A percentile compares a stretch with the other conserved stretches of the same genome.
Evolutionary conservation across 2,329 filamentous ascomycete species (phyloP).

Genomic region (Aspergillus ustus): DNA sequence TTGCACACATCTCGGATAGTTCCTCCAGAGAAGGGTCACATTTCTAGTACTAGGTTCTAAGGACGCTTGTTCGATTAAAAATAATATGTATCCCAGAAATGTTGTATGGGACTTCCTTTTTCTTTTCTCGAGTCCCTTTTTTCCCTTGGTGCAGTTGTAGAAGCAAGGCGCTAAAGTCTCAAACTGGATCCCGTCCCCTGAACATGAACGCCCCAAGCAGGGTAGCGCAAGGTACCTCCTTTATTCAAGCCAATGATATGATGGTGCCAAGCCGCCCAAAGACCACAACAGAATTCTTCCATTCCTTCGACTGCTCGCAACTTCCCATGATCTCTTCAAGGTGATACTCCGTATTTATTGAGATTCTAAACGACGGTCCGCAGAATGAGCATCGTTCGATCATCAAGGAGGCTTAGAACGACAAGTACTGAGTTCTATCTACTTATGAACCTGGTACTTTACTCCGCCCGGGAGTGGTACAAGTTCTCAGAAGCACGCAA

Average conservation of each 20-base stretch:
- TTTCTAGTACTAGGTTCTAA: background rate
- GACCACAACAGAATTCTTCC: background rate
- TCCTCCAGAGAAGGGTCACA: background rate
- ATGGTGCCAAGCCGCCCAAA: background rate
- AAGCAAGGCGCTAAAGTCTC: constrained; percentile 13
- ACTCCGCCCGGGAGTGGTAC: background rate
- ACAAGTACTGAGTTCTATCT: background rate
- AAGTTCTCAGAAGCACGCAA: background rate
- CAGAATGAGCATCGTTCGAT: background rate
- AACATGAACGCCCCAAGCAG: background rate
- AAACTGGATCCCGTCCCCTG: constrained; percentile 1
- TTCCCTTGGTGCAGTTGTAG: background rate
- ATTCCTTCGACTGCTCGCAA: background rate
- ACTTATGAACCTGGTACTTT: background rate
- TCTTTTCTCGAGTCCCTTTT: background rate
- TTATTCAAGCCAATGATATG: background rate
- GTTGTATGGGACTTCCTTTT: background rate
- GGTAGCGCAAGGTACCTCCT: constrained; percentile 15
- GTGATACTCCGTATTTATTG: no score
- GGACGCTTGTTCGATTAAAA: background rate
- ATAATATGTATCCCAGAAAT: background rate
- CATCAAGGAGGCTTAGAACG: background rate
- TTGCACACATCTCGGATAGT: background rate
- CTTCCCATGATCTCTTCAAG: background rate
- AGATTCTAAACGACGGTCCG: background rate